These are phyloP conservation scores for Apophysomyces ossiformis DNA, from an alignment of 371 early-diverging fungal species.

Conservation along the genomic window DNA sequence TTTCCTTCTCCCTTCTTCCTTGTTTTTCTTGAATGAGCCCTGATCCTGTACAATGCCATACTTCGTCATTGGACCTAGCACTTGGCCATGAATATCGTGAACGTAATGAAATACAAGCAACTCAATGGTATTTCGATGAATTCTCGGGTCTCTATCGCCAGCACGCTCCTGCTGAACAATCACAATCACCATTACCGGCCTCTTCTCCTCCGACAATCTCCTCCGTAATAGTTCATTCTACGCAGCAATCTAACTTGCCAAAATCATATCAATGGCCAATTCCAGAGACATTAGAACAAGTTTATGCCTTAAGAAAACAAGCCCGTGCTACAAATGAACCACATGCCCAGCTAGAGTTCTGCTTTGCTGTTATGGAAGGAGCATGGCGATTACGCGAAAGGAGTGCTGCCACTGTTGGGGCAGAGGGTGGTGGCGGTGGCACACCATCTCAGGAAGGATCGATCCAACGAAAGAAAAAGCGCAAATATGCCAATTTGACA, in stretches of 20 bases:
- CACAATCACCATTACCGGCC: constrained; percentile 4
- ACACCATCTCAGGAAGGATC: constrained; percentile 19
- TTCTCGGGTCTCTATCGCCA: constrained; percentile 40
- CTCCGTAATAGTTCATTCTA: not conserved
- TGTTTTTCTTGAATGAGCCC: not conserved
- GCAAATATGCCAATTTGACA: constrained; percentile 10
- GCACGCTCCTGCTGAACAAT: constrained; percentile 15
- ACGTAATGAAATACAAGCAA: not conserved
- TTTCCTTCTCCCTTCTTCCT: constrained; percentile 1
- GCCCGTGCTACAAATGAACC: constrained; percentile 22
- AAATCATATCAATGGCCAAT: constrained; percentile 21
- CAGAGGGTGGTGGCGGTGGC: not conserved
- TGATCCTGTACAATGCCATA: not conserved
- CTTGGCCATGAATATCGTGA: constrained; percentile 20
- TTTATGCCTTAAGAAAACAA: constrained; percentile 23
- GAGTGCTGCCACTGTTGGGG: no score
- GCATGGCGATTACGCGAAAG: constrained; percentile 1
- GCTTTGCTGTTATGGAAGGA: not conserved
- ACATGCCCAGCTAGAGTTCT: constrained; percentile 19
- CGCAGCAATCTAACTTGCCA: not conserved
- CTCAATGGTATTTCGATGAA: constrained; percentile 49
- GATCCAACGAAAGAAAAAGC: constrained; percentile 20
- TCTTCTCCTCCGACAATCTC: not conserved
- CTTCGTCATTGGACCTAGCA: not conserved
- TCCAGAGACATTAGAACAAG: constrained; percentile 30